Evolutionary conservation across 2,329 filamentous ascomycete species (phyloP), one percentile per base, ranked within the genome.

Genomic region (Xylaria sp.): DNA sequence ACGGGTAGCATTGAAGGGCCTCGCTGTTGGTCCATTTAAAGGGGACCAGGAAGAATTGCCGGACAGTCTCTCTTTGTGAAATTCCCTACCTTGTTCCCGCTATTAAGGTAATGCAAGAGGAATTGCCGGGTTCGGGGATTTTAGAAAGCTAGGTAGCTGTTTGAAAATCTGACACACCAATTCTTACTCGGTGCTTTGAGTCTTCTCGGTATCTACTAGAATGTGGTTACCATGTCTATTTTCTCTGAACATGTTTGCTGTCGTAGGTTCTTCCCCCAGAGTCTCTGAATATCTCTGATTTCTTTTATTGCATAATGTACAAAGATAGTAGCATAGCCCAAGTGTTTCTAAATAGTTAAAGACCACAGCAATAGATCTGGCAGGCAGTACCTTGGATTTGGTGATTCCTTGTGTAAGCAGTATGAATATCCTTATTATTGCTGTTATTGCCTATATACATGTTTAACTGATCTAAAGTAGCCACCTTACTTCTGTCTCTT

Each of bases 401-500:
- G 23, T 23, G 23, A 23, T 23, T 23, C 23, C 23, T 23, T 23
- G 20, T 23, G 9, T 36, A 36, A 56, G n/a, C 4, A 38, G 11
- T 56, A 20, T 23, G 6, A 38, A 10, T 2, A 31, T 36, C 38
- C 10, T 36, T 23, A 23, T 38, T 38, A 13, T 36, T 56, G 15
- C 33, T 38, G 6, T 56, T 36, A 38, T 38, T n/a, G 23, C n/a
- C 3, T 53, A 36, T 38, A 54, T 20, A n/a, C 15, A 4, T 20
- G 31, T 38, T 33, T 56, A 38, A 4, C 6, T 36, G 7, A n/a
- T 3, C 13, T 36, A 36, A 6, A 20, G 23, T 17, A 1, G n/a
- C 20, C 17, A 38, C 53, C 7, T 38, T 38, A 56, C n/a, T 66
- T 69, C 42, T 20, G 60, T 44, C 66, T 62, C 78, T 83, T 83